Conservation (phyloP, 139 green algal species). For the Chlamydomonas asymmetrica region DNA sequence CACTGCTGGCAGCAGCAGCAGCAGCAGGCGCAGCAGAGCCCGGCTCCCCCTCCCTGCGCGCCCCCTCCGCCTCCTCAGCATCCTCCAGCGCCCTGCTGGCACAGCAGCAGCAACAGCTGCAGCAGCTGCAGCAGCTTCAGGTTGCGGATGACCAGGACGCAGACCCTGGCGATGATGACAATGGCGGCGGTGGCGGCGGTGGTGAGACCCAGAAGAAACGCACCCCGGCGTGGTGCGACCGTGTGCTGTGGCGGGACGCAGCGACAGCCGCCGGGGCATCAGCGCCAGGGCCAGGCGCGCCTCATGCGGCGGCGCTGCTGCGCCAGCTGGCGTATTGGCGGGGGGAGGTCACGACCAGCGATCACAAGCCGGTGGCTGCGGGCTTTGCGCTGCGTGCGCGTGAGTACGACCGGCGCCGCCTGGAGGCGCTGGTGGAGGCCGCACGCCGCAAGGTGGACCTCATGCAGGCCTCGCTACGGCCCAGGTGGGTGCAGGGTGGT, state of each 20-base stretch:
- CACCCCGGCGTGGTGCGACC: slow-evolving; percentile 82
- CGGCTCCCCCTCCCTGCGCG: not conserved
- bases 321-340: slow-evolving; percentile 65
- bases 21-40: not conserved
- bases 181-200: not conserved
- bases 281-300: too few relatives aligned
- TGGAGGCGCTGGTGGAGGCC: slow-evolving; percentile 53
- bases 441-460: slow-evolving; percentile 51
- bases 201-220: slow-evolving; percentile 47
- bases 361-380: slow-evolving; percentile 75
- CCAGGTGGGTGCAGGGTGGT: slow-evolving; percentile 26
- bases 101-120: too few relatives aligned
- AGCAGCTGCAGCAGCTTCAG: too few relatives aligned
- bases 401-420: slow-evolving; percentile 12
- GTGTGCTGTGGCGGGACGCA: slow-evolving; percentile 63
- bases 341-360: slow-evolving; percentile 48
- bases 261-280: not conserved
- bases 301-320: slow-evolving; percentile 12
- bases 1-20: not conserved
- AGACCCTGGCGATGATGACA: too few relatives aligned
- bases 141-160: too few relatives aligned
- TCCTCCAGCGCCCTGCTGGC: not conserved
- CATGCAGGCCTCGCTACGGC: slow-evolving; percentile 48
- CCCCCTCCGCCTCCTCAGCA: not conserved
- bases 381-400: slow-evolving; percentile 54